These are phyloP conservation scores for Babesia bovis DNA, from an alignment of 169 alveolate genomes.

Conservation along the genomic window DNA sequence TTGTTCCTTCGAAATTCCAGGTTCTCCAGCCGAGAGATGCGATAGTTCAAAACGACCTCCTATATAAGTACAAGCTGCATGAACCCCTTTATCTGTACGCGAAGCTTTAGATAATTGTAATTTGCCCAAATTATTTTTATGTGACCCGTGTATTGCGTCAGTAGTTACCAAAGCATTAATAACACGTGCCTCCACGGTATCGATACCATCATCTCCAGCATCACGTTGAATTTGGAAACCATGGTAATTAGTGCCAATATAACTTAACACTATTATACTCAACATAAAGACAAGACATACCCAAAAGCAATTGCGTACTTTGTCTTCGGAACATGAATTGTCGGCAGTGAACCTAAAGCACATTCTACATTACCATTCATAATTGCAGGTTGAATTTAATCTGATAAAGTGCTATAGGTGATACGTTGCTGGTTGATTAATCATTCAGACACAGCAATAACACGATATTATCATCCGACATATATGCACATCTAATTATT, in stretches of 20 bases:
- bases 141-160: constrained; percentile 68
- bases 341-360: too few species aligned
- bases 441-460: too few species aligned
- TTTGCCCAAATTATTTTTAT: constrained; percentile 44
- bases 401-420: too few species aligned
- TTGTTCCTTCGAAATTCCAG: constrained; percentile 48
- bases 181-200: constrained; percentile 76
- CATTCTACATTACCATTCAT: too few species aligned
- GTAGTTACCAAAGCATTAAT: constrained; percentile 67
- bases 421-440: too few species aligned
- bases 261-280: constrained; percentile 44
- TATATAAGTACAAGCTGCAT: constrained; percentile 77
- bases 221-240: constrained; percentile 81
- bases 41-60: constrained; percentile 68
- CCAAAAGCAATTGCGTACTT: constrained; percentile 68
- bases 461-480: too few species aligned
- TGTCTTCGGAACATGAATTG: constrained; percentile 62
- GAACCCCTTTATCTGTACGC: constrained; percentile 88
- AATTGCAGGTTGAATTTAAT: too few species aligned
- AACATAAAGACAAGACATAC: constrained; percentile 1
- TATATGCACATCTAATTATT: too few species aligned
- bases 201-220: constrained; percentile 52
- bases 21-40: constrained; percentile 15
- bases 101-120: constrained; percentile 81
- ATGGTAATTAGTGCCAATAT: constrained; percentile 77